phyloP scores from a whole-genome alignment of 768 basidiomycete species.

The Clitopilus hobsonii region DNA sequence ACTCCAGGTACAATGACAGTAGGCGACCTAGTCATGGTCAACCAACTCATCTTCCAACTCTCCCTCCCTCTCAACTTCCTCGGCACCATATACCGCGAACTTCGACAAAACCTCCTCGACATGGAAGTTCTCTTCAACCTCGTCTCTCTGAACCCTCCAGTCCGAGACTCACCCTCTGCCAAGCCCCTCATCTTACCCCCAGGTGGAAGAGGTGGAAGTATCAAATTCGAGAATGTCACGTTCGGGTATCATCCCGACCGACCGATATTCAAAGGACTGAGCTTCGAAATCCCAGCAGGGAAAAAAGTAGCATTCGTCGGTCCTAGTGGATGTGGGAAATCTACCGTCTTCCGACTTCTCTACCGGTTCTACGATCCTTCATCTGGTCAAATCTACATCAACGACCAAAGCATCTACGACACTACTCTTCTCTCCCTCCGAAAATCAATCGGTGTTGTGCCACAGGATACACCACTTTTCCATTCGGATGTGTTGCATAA shows the following conservation, averaged over 20 bases:
- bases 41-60: slow-evolving; percentile 96
- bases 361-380: slow-evolving; percentile 92
- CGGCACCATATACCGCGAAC: slow-evolving; percentile 95
- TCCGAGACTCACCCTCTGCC: slow-evolving; percentile 36
- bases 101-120: slow-evolving; percentile 92
- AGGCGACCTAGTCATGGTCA: slow-evolving; percentile 98
- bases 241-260: slow-evolving; percentile 92
- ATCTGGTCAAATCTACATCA: slow-evolving; percentile 77
- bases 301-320: slow-evolving; percentile 98
- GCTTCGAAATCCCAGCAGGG: slow-evolving; percentile 90
- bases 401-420: slow-evolving; percentile 80
- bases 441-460: slow-evolving; percentile 83
- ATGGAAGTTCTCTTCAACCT: slow-evolving; percentile 96
- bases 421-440: slow-evolving; percentile 73
- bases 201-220: slow-evolving; percentile 72
- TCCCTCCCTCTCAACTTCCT: slow-evolving; percentile 96
- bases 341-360: slow-evolving; percentile 89
- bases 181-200: neutral
- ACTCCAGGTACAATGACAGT: slow-evolving; percentile 98
- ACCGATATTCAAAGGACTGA: slow-evolving; percentile 84
- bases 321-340: slow-evolving; percentile 96
- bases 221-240: slow-evolving; percentile 86
- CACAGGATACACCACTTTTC: slow-evolving; percentile 97
- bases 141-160: slow-evolving; percentile 72
- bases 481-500: slow-evolving; percentile 96